Evolutionary conservation across 176 grass and related monocot species (phyloP).

Genomic region (Phoenix roebelenii): DNA sequence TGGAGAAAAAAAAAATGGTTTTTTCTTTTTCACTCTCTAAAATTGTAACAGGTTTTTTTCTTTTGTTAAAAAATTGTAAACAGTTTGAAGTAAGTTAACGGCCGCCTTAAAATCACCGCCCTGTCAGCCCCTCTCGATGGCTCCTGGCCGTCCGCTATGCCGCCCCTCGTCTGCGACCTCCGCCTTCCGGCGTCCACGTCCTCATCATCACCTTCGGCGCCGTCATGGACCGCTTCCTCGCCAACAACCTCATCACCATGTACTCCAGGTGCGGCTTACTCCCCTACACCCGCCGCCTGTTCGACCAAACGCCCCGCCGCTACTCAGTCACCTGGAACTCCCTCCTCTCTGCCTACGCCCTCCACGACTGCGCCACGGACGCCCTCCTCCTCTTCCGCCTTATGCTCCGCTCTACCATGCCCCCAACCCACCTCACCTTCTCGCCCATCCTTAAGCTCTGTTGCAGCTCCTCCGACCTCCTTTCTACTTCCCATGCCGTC

Average conservation of each 20-base stretch:
- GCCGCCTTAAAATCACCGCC: background rate
- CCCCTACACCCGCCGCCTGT: constrained; percentile 7
- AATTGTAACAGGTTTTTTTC: too few relatives aligned
- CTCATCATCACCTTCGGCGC: constrained; percentile 7
- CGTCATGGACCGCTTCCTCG: constrained; percentile 3
- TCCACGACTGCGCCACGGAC: background rate
- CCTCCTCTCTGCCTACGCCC: constrained; percentile 10
- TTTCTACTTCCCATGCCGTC: constrained; percentile 3
- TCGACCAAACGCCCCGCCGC: constrained; percentile 7
- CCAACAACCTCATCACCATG: constrained; percentile 20
- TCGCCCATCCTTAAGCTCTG: constrained; percentile 17
- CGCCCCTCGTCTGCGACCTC: background rate
- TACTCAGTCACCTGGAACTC: constrained; percentile 18
- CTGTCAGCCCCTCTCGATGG: background rate
- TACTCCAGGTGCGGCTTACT: constrained; percentile 17
- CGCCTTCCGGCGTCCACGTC: background rate
- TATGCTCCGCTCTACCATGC: constrained; percentile 1
- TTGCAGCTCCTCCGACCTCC: background rate
- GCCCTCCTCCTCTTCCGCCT: constrained; percentile 6
- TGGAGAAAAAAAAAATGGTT: too few relatives aligned
- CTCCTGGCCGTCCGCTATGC: constrained; percentile 1
- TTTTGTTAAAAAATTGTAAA: background rate
- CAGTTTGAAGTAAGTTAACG: background rate
- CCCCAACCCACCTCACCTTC: constrained; percentile 12
- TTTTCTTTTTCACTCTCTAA: too few relatives aligned